These are phyloP conservation scores for Wilcoxina mikolae DNA, from an alignment of 495 filamentous ascomycete genomes.

Conservation along the genomic window DNA sequence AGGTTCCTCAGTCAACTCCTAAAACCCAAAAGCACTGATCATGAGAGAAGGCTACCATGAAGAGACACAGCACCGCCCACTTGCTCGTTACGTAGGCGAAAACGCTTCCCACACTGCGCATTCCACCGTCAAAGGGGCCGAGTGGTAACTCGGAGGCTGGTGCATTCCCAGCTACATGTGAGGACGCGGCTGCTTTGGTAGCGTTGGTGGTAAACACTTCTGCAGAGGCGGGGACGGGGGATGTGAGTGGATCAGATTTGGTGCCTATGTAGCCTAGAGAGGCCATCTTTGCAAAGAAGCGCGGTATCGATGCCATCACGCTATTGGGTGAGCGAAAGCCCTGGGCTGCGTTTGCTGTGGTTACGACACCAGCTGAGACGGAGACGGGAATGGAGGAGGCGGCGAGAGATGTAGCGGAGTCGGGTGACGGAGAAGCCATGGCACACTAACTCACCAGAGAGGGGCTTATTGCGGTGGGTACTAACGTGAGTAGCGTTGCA, in stretches of 20 bases:
- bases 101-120: constrained; percentile 57
- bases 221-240: neutral
- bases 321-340: neutral
- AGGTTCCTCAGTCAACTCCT: neutral
- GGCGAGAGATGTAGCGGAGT: too few relatives aligned
- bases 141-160: neutral
- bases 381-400: constrained; percentile 1
- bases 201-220: neutral
- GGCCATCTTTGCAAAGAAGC: constrained; percentile 23
- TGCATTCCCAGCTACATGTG: neutral
- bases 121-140: constrained; percentile 5
- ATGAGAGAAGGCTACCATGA: constrained; percentile 41
- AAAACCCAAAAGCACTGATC: neutral
- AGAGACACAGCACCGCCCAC: constrained; percentile 79
- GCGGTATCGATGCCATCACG: constrained; percentile 13
- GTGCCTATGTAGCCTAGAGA: constrained; percentile 22
- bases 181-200: neutral
- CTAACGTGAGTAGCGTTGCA: too few relatives aligned
- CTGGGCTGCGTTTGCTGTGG: constrained; percentile 1
- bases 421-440: too few relatives aligned
- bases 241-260: constrained; percentile 2
- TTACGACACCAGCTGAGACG: constrained; percentile 2
- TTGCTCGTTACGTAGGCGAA: constrained; percentile 86
- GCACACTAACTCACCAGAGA: too few relatives aligned
- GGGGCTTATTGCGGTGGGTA: too few relatives aligned